Evolutionary conservation across 176 grass and related monocot genomes (phyloP).

Genomic region (Neostapfia colusana): DNA sequence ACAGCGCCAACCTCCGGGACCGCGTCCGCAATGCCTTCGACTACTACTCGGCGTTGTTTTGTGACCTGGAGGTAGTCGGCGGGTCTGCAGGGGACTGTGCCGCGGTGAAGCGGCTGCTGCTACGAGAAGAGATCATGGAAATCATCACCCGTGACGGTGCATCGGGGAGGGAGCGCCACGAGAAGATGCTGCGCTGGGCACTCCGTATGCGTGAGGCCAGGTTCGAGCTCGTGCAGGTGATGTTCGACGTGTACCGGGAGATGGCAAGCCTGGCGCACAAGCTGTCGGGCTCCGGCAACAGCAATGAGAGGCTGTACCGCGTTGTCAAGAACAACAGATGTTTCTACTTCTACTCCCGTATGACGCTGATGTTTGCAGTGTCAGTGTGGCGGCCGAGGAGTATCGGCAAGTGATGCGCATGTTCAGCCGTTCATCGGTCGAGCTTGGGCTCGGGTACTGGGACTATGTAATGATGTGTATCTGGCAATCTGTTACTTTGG

Average conservation of each 20-base stretch:
- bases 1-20: conserved; percentile 8
- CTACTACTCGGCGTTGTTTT: conserved; percentile 57
- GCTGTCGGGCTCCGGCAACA: conserved; percentile 21
- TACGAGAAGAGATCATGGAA: conserved; percentile 59
- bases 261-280: conserved; percentile 21
- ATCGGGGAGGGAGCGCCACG: conserved; percentile 32
- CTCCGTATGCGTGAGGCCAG: conserved; percentile 35
- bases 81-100: too few relatives aligned
- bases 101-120: not conserved
- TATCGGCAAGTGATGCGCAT: too few relatives aligned
- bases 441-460: too few relatives aligned
- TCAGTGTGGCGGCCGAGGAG: too few relatives aligned
- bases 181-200: conserved; percentile 50
- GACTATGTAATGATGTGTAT: too few relatives aligned
- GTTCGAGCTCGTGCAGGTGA: conserved; percentile 25
- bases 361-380: conserved; percentile 47
- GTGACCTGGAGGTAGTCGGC: conserved; percentile 30
- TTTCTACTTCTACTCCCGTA: conserved; percentile 48
- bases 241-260: conserved; percentile 27
- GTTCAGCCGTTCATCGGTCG: too few relatives aligned
- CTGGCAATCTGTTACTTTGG: too few relatives aligned
- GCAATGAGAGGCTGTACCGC: too few relatives aligned
- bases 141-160: conserved; percentile 44
- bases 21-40: conserved; percentile 46
- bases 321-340: conserved; percentile 15